phyloP scores from a whole-genome alignment of 768 basidiomycete genomes.

The Hygrophoropsis aurantiaca region DNA sequence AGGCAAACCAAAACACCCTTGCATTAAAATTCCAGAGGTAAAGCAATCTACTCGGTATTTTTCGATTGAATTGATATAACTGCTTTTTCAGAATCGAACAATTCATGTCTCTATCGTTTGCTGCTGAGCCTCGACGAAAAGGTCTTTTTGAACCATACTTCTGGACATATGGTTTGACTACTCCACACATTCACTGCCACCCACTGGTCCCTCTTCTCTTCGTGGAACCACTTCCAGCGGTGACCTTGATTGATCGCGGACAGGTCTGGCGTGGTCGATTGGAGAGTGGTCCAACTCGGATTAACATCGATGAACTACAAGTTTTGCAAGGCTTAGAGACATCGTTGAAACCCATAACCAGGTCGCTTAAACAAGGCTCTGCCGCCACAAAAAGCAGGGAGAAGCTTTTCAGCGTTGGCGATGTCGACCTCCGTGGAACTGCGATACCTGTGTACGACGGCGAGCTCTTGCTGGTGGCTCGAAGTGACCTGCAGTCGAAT shows the following conservation, averaged over 20 bases:
- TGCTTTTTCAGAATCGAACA: slow-evolving; percentile 57
- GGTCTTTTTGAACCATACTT: slow-evolving; percentile 77
- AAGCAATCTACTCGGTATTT: too few relatives aligned
- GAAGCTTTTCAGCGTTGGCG: slow-evolving; percentile 36
- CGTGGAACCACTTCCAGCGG: slow-evolving; percentile 67
- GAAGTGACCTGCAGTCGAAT: slow-evolving; percentile 45
- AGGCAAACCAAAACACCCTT: slow-evolving; percentile 37
- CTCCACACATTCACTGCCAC: slow-evolving; percentile 39
- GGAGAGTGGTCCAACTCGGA: slow-evolving; percentile 53
- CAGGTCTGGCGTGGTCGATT: slow-evolving; percentile 65
- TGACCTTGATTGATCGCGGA: slow-evolving; percentile 67
- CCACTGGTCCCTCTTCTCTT: slow-evolving; percentile 70
- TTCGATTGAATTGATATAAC: neutral
- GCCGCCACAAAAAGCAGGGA: slow-evolving; percentile 17
- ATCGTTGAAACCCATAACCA: slow-evolving; percentile 31
- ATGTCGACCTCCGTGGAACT: slow-evolving; percentile 58
- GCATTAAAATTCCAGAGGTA: slow-evolving; percentile 66
- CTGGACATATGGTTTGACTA: slow-evolving; percentile 52
- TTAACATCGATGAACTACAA: slow-evolving; percentile 57
- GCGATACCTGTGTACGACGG: slow-evolving; percentile 74
- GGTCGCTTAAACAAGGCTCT: slow-evolving; percentile 11
- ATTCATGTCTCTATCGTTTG: slow-evolving; percentile 75
- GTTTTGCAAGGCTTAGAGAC: slow-evolving; percentile 53
- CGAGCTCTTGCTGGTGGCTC: slow-evolving; percentile 70
- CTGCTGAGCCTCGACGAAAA: slow-evolving; percentile 71